Evolutionary conservation across 495 filamentous ascomycete species (phyloP).

Genomic region (Trichoderma reesei): DNA sequence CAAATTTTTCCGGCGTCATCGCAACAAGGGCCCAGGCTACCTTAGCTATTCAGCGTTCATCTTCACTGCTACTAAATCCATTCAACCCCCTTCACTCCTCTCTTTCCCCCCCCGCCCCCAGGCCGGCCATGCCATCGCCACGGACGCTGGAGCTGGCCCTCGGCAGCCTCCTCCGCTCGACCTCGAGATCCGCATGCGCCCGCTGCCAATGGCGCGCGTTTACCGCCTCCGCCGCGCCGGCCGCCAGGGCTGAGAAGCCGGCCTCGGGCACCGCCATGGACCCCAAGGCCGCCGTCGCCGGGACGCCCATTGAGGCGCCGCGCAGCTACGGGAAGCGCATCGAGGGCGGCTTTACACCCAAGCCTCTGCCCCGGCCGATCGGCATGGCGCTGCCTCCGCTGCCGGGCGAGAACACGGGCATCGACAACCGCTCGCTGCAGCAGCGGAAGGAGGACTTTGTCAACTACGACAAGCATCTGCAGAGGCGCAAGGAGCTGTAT

Average conservation of each 20-base stretch:
- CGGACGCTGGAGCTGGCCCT: constrained; percentile 1
- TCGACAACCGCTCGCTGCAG: constrained; percentile 54
- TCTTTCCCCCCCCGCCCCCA: neutral
- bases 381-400: constrained; percentile 63
- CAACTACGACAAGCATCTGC: constrained; percentile 73
- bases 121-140: neutral
- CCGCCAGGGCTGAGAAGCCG: neutral
- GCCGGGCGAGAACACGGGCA: constrained; percentile 69
- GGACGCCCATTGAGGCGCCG: constrained; percentile 40
- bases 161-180: constrained; percentile 8
- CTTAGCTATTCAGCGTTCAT: too few species aligned
- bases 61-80: too few species aligned
- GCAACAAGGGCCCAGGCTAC: neutral
- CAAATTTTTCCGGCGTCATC: neutral
- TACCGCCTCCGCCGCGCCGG: constrained; percentile 10
- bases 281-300: constrained; percentile 15
- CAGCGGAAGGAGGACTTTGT: constrained; percentile 73
- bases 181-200: neutral
- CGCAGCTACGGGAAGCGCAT: constrained; percentile 45
- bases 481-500: constrained; percentile 61
- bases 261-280: constrained; percentile 11
- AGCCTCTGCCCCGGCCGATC: constrained; percentile 66
- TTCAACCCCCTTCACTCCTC: too few species aligned
- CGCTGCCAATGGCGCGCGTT: constrained; percentile 5
- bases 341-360: constrained; percentile 49